Base-by-base conservation (phyloP, 2,329 filamentous ascomycete genomes). In the Fusarium fracticaudum region DNA sequence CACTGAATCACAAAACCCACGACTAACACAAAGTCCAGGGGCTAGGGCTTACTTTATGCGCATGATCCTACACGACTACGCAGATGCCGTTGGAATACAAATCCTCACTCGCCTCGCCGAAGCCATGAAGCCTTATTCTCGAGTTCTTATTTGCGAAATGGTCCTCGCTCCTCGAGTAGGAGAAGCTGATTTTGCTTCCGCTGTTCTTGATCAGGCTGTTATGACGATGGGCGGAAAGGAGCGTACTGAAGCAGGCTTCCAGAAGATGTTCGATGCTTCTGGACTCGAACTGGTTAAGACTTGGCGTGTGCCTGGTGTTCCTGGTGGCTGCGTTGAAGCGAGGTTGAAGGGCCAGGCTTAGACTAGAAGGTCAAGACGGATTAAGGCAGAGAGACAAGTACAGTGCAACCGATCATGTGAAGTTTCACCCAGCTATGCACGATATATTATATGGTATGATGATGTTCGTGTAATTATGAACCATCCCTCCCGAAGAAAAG, bases 151-250 rank as follows among this genome's bases (percentile, higher is more conserved):
- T 43, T 82, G 80, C 61, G 80, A 82, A 24, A 80, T 81, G 78
- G 77, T 81, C 18, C 62, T 82, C 15, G 71, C 80, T 12, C 55
- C 73, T 17, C 76, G 79, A 3, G 80, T 81, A 3, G 72, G 71
- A 22, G 80, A 81, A 51, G 71, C 73, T 26, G 77, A 79, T 47
- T 81, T 81, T 38, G 73, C 77, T 1, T 78, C 78, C 8, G 77
- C 79, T 6, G 78, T 81, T 7, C 63, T 81, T 20, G 80, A 81
- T 60, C 78, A 81, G 41, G 78, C 76, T 15, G 79, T 81, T 20
- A 81, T 82, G 78, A 78, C 78, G 15, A 82, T 82, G 75, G 79
- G 77, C 2, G 80, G 80, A n/a, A 82, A 82, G 47, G 80, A 81
- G 48, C 75, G 78, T 8, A 82, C 78, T 0, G 76, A 79, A 12